Evolutionary conservation across 1,284 basidiomycete species (phyloP).

Genomic region (Microstroma glucosiphilum): DNA sequence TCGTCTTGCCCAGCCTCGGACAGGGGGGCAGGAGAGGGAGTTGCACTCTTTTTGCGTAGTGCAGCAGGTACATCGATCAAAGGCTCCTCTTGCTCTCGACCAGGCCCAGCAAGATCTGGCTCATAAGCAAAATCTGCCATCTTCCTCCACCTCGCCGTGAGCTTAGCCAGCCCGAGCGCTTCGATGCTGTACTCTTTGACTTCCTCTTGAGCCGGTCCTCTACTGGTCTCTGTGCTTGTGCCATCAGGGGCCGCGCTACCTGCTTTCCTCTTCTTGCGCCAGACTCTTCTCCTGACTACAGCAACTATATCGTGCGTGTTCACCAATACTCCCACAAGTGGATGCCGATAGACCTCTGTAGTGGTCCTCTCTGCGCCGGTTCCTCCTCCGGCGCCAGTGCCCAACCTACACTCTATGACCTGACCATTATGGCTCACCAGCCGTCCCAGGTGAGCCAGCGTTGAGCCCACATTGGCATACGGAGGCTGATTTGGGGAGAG

Average conservation of each 20-base stretch:
- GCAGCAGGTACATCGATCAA: slow-evolving; percentile 5
- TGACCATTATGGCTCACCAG: slow-evolving; percentile 21
- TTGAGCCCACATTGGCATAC: slow-evolving; percentile 19
- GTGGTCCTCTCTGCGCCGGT: not conserved
- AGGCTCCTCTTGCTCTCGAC: not conserved
- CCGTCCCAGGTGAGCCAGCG: slow-evolving; percentile 28
- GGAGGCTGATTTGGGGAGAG: slow-evolving; percentile 23
- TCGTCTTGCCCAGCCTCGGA: not conserved
- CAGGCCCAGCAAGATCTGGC: slow-evolving; percentile 19
- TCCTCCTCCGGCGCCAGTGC: slow-evolving; percentile 3
- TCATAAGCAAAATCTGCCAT: slow-evolving; percentile 47
- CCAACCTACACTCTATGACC: slow-evolving; percentile 35
- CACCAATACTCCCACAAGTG: slow-evolving; percentile 25
- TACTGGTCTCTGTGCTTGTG: too few relatives aligned
- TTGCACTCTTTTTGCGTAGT: not conserved
- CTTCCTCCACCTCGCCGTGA: slow-evolving; percentile 74
- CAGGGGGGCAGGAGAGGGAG: not conserved
- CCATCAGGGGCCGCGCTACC: not conserved
- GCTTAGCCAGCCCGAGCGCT: slow-evolving; percentile 67
- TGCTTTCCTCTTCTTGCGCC: slow-evolving; percentile 27
- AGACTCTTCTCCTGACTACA: slow-evolving; percentile 24
- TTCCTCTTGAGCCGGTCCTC: not conserved
- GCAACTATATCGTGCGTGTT: slow-evolving; percentile 30
- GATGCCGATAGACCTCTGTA: slow-evolving; percentile 17
- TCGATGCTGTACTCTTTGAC: slow-evolving; percentile 65